Conservation (phyloP, 352 stramenopile species). For the Phytophthora fragariae region DNA sequence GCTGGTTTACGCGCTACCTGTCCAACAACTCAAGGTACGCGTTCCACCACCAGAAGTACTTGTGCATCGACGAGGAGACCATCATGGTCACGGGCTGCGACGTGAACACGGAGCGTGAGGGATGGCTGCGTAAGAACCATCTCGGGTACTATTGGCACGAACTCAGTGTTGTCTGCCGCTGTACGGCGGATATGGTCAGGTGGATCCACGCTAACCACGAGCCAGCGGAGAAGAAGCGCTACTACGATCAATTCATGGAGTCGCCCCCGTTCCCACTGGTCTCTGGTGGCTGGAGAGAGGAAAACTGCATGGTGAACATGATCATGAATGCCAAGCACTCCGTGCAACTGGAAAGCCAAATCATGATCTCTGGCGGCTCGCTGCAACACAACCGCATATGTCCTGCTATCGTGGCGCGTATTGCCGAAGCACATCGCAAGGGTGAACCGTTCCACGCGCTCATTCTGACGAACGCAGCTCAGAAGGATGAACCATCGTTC, state of each 20-base stretch:
- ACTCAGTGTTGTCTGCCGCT: constrained; percentile 63
- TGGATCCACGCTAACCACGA: constrained; percentile 73
- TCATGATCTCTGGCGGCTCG: constrained; percentile 75
- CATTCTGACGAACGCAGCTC: constrained; percentile 76
- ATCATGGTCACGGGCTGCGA: constrained; percentile 86
- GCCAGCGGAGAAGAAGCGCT: constrained; percentile 45
- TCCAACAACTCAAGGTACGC: constrained; percentile 87
- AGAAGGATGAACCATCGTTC: constrained; percentile 82
- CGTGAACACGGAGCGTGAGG: constrained; percentile 74
- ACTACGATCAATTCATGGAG: constrained; percentile 68
- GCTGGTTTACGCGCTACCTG: constrained; percentile 48
- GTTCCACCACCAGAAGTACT: constrained; percentile 87
- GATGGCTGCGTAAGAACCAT: constrained; percentile 66
- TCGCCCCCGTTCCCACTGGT: constrained; percentile 74
- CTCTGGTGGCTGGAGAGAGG: constrained; percentile 75
- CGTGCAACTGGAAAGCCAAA: constrained; percentile 84
- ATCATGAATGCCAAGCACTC: constrained; percentile 71
- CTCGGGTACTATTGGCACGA: constrained; percentile 86
- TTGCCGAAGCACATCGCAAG: constrained; percentile 46
- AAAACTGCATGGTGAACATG: constrained; percentile 87
- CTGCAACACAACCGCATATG: constrained; percentile 82
- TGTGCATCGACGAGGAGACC: constrained; percentile 65
- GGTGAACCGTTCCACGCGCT: constrained; percentile 62
- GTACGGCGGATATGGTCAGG: constrained; percentile 57
- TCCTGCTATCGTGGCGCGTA: constrained; percentile 64